Conservation (phyloP, 1,284 basidiomycete genomes). For the Tetrapyrgos nigripes region DNA sequence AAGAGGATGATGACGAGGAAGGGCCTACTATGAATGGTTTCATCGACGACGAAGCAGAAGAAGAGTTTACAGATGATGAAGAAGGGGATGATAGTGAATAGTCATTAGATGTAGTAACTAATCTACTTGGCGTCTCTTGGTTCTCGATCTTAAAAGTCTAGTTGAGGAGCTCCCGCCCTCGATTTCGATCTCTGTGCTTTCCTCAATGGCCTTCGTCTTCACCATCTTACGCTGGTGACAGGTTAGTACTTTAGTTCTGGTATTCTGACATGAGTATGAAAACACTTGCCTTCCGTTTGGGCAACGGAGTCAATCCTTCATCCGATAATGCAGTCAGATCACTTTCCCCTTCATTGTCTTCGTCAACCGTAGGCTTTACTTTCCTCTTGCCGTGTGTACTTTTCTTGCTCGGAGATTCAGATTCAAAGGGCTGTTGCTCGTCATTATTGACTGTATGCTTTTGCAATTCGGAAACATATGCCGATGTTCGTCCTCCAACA, state of each 20-base stretch:
- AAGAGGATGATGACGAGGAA: constrained; percentile 59
- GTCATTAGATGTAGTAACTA: constrained; percentile 9
- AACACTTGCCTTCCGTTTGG: not conserved
- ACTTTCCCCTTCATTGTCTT: not conserved
- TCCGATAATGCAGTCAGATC: not conserved
- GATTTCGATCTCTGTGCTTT: no score
- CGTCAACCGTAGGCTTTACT: constrained; percentile 10
- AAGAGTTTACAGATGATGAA: constrained; percentile 68
- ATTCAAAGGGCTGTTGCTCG: constrained; percentile 7
- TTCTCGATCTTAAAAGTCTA: no score
- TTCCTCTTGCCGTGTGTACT: constrained; percentile 2
- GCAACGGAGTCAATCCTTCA: not conserved
- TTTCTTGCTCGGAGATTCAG: not conserved
- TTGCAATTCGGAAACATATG: constrained; percentile 75
- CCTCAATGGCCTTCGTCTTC: no score
- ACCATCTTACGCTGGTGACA: no score
- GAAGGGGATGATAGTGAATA: constrained; percentile 65
- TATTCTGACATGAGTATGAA: no score
- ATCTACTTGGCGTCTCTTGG: not conserved
- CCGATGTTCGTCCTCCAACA: constrained; percentile 84
- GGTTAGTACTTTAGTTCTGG: no score
- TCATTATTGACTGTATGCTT: constrained; percentile 11
- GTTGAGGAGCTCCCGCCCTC: no score
- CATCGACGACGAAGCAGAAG: constrained; percentile 79
- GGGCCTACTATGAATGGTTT: constrained; percentile 65